Conservation (phyloP, 768 basidiomycete species). For the Amanita pseudoporphyria region DNA sequence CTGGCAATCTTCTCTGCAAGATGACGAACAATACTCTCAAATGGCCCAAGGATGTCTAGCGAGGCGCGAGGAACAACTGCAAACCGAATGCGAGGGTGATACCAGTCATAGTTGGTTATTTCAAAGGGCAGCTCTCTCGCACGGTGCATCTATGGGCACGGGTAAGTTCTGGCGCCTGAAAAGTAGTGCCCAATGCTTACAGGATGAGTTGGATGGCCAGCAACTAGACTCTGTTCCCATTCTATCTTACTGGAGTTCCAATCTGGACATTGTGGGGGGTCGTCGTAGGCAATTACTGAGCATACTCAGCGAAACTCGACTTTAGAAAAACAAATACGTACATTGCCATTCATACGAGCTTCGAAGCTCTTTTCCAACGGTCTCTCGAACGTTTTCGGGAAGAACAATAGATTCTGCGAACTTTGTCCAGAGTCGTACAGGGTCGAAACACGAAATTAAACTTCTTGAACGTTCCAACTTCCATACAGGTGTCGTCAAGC, state of each 20-base stretch:
- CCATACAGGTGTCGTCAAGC: conserved; percentile 27
- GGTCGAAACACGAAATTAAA: conserved; percentile 21
- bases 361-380: conserved; percentile 30
- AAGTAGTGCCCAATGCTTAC: conserved; percentile 19
- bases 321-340: conserved; percentile 13
- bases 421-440: conserved; percentile 31
- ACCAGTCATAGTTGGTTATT: conserved; percentile 39
- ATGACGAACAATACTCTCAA: conserved; percentile 24
- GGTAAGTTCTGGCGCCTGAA: neutral
- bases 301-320: neutral
- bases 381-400: conserved; percentile 20
- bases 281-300: conserved; percentile 27
- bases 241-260: conserved; percentile 32
- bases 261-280: conserved; percentile 32
- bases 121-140: conserved; percentile 32
- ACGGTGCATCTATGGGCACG: conserved; percentile 39
- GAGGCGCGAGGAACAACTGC: conserved; percentile 28
- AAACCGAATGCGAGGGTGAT: conserved; percentile 40
- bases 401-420: conserved; percentile 29
- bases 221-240: conserved; percentile 51
- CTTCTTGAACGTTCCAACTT: conserved; percentile 21
- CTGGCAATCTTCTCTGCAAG: conserved; percentile 25
- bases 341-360: conserved; percentile 38
- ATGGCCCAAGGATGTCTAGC: conserved; percentile 32
- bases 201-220: conserved; percentile 53